Percentiles rank a stretch among this genome's conserved stretches.
These are phyloP conservation scores for Babesia gibsoni DNA, from an alignment of 169 alveolate genomes.

Conservation along the genomic window DNA sequence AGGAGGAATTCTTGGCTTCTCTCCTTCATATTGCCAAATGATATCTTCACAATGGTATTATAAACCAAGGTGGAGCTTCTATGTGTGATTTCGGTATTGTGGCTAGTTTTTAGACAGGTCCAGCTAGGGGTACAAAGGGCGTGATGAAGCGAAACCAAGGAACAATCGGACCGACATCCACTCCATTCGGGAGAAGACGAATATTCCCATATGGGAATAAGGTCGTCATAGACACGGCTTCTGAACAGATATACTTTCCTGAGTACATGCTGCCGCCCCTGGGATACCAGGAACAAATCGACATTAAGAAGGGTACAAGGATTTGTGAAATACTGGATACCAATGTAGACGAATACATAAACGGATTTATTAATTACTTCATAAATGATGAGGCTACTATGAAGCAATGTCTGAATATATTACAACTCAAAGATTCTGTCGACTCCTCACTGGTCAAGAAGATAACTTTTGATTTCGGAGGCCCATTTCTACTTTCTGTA, in stretches of 20 bases:
- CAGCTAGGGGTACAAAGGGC: too few species aligned
- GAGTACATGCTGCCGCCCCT: slow-evolving; percentile 8
- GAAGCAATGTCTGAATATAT: slow-evolving; percentile 11
- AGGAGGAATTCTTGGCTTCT: too few species aligned
- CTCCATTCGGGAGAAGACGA: too few species aligned
- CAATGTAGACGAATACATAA: slow-evolving; percentile 2
- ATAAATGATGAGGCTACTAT: slow-evolving; percentile 13
- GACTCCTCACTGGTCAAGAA: slow-evolving; percentile 28
- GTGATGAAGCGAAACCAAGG: too few species aligned
- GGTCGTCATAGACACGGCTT: neutral
- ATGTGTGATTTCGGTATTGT: too few species aligned
- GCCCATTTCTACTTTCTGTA: too few species aligned
- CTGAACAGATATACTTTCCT: neutral
- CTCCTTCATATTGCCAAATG: too few species aligned
- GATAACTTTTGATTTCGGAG: neutral
- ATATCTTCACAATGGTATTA: too few species aligned
- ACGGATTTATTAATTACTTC: slow-evolving; percentile 29
- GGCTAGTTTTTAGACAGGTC: too few species aligned
- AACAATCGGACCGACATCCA: too few species aligned
- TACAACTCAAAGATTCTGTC: slow-evolving; percentile 18
- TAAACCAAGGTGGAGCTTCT: too few species aligned
- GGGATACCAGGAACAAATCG: slow-evolving; percentile 23
- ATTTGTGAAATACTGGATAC: slow-evolving; percentile 32
- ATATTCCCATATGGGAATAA: neutral
- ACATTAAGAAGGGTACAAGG: neutral